A percentile compares a stretch with the other conserved stretches of the same genome.
These are phyloP conservation scores for Cupressus sempervirens DNA, from an alignment of 75 land plant genomes.

Conservation along the genomic window DNA sequence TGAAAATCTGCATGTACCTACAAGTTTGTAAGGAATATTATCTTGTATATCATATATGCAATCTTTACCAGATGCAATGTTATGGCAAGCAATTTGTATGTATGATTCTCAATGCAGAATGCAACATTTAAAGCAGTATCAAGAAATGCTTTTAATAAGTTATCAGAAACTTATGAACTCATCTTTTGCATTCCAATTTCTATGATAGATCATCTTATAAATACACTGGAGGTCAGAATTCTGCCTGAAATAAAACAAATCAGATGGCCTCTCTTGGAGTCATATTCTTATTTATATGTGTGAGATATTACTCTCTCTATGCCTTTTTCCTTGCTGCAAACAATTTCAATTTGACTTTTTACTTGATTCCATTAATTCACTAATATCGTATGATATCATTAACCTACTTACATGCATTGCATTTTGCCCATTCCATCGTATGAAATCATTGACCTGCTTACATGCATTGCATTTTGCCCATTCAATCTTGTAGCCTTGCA, in stretches of 20 bases:
- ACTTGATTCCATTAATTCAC: not conserved
- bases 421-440: not conserved
- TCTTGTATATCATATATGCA: not conserved
- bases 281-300: not conserved
- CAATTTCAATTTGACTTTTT: not conserved
- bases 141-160: not conserved
- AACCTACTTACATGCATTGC: not conserved
- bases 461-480: not conserved
- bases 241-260: slow-evolving; percentile 3
- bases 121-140: not conserved
- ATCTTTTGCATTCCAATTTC: not conserved
- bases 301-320: not conserved
- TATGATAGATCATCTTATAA: not conserved
- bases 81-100: slow-evolving; percentile 1
- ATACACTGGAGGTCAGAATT: not conserved
- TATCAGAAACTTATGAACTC: not conserved
- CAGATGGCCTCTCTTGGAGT: not conserved
- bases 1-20: not conserved
- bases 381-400: not conserved
- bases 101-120: not conserved
- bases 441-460: not conserved
- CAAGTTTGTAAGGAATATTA: not conserved
- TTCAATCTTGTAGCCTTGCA: not conserved
- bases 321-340: not conserved
- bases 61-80: not conserved